phyloP scores from a whole-genome alignment of 2,329 filamentous ascomycete species.

The Verruconis gallopava region DNA sequence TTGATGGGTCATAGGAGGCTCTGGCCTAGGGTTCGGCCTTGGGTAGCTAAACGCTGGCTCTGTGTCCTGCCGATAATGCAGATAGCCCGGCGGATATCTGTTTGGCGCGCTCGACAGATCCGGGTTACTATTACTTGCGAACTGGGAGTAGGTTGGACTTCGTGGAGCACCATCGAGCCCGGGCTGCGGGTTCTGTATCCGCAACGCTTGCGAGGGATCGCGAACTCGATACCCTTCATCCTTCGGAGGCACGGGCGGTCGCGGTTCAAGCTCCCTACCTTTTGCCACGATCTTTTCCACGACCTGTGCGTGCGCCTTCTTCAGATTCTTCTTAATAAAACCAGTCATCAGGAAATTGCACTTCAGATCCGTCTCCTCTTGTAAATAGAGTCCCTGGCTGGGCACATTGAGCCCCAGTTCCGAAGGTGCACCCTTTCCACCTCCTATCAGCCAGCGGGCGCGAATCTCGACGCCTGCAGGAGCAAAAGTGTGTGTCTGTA shows the following conservation, averaged over 20 bases:
- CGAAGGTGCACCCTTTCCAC: conserved; percentile 57
- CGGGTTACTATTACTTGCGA: not conserved
- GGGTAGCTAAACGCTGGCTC: too few relatives aligned
- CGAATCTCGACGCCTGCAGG: conserved; percentile 70
- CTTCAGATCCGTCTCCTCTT: conserved; percentile 74
- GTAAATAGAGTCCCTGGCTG: conserved; percentile 57
- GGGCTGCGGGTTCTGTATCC: too few relatives aligned
- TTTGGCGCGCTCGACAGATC: not conserved
- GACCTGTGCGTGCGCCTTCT: conserved; percentile 58
- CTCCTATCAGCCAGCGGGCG: conserved; percentile 64
- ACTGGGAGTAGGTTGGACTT: not conserved
- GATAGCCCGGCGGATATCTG: not conserved
- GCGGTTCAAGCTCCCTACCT: conserved; percentile 12
- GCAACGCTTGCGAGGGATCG: not conserved
- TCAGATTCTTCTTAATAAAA: conserved; percentile 74
- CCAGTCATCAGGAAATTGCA: conserved; percentile 64
- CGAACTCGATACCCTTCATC: not conserved
- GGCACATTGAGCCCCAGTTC: conserved; percentile 58
- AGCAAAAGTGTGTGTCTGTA: conserved; percentile 75
- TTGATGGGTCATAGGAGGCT: too few relatives aligned
- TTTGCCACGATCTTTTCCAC: conserved; percentile 40
- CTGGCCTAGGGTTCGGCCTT: too few relatives aligned
- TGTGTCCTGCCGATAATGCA: not conserved
- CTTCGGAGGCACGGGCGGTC: not conserved
- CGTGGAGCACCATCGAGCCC: too few relatives aligned